phyloP scores from a whole-genome alignment of 1,284 basidiomycete species.

The Macrocybe sp. region DNA sequence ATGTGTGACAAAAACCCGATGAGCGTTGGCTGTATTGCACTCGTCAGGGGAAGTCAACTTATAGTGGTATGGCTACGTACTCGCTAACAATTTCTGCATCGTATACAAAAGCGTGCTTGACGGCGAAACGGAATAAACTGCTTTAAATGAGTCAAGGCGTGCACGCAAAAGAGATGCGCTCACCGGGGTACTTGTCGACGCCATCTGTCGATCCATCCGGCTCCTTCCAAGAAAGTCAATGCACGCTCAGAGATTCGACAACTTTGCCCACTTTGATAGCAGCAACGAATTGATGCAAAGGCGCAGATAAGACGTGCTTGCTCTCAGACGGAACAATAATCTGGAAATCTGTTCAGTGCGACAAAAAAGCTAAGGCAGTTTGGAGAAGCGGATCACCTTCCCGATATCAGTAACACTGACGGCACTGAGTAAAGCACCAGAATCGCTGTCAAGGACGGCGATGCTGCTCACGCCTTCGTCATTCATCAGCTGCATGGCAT shows the following conservation, averaged over 20 bases:
- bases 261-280: constrained; percentile 52
- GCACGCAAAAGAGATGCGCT: constrained; percentile 1
- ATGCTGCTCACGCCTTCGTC: constrained; percentile 76
- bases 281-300: constrained; percentile 62
- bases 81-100: constrained; percentile 73
- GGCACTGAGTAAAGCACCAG: constrained; percentile 56
- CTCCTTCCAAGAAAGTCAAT: constrained; percentile 32
- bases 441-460: constrained; percentile 51
- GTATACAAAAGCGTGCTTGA: constrained; percentile 59
- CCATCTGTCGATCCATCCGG: constrained; percentile 68
- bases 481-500: constrained; percentile 78
- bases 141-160: background rate
- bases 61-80: constrained; percentile 35
- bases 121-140: constrained; percentile 69
- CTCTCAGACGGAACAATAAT: constrained; percentile 71
- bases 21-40: constrained; percentile 55
- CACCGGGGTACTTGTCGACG: constrained; percentile 69
- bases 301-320: constrained; percentile 63
- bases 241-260: background rate
- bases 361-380: background rate
- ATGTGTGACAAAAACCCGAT: constrained; percentile 70
- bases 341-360: constrained; percentile 25
- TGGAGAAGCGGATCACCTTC: constrained; percentile 36
- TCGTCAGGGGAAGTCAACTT: background rate
- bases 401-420: constrained; percentile 77